A percentile compares a stretch with the other conserved stretches of the same genome.
Conservation (phyloP, 345 rosid genomes). For the Balakata baccata region DNA sequence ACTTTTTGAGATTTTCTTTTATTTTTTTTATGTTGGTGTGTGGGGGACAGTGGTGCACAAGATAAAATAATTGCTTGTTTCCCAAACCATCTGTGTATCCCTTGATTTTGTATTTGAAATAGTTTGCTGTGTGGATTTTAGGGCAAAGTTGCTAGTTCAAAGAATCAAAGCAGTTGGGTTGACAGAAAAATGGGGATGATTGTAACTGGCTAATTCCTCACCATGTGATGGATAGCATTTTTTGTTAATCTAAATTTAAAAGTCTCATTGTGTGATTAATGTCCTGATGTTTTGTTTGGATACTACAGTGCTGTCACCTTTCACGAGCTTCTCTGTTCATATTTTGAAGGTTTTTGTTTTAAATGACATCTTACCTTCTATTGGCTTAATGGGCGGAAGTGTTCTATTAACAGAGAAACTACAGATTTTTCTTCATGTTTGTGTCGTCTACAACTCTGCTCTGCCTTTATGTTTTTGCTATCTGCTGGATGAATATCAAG, state of each 20-base stretch:
- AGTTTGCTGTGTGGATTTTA: no score
- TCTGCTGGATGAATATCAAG: conserved; percentile 69
- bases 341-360: conserved; percentile 2
- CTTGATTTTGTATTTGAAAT: no score
- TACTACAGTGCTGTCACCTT: not conserved
- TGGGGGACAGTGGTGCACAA: no score
- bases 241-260: not conserved
- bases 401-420: conserved; percentile 66
- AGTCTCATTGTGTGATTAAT: not conserved
- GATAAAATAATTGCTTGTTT: no score
- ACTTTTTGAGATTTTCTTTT: no score
- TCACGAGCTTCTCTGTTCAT: conserved; percentile 6
- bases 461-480: conserved; percentile 72
- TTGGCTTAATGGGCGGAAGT: conserved; percentile 21
- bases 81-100: no score
- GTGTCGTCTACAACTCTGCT: conserved; percentile 77
- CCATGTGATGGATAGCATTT: not conserved
- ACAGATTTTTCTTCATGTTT: conserved; percentile 95
- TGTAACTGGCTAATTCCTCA: not conserved
- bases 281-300: not conserved
- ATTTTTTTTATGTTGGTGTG: no score
- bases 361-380: not conserved
- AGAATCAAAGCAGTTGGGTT: not conserved
- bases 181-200: not conserved
- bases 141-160: not conserved